Evolutionary conservation across 306 rosid genomes (phyloP).

Genomic region (Gleditsia sinensis): DNA sequence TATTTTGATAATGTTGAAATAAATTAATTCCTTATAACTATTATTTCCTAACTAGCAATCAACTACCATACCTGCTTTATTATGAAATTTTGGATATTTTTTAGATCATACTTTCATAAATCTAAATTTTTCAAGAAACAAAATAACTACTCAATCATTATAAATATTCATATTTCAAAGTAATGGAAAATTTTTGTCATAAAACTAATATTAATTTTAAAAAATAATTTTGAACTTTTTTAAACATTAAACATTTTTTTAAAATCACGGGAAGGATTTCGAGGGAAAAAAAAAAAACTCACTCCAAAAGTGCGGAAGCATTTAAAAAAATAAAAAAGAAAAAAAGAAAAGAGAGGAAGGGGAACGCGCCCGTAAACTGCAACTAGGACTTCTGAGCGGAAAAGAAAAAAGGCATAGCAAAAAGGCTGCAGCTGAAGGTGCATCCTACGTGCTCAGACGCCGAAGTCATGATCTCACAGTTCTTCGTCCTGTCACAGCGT

Average conservation of each 20-base stretch:
- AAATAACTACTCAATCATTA: too few species aligned
- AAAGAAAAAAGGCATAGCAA: not conserved
- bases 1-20: too few species aligned
- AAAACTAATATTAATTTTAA: not conserved
- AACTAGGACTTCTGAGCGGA: not conserved
- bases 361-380: not conserved
- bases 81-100: too few species aligned
- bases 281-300: too few species aligned
- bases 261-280: not conserved
- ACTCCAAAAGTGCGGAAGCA: too few species aligned
- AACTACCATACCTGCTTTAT: too few species aligned
- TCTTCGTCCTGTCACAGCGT: conserved; percentile 31
- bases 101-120: too few species aligned
- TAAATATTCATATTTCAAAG: too few species aligned
- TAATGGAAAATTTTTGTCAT: too few species aligned
- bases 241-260: not conserved
- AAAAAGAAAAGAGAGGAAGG: not conserved
- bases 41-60: too few species aligned
- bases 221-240: not conserved
- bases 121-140: too few species aligned
- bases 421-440: not conserved
- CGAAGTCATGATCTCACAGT: conserved; percentile 29
- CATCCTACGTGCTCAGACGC: not conserved
- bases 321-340: not conserved
- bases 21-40: too few species aligned